phyloP scores from a whole-genome alignment of 1,139 yeast genomes.

The Debaryomyces robertsiae region DNA sequence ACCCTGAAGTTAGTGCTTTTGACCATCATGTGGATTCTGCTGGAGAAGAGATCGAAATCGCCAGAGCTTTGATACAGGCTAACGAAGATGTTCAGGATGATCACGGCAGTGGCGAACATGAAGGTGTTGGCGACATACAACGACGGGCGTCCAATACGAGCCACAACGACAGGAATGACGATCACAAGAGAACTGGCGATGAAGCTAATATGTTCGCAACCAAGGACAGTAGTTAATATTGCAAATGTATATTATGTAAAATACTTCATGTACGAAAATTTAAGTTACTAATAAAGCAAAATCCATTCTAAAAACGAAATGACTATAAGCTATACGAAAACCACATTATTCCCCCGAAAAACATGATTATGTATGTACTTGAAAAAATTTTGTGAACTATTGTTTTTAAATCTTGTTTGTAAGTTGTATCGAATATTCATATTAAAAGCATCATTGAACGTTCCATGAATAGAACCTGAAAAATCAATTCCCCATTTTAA shows the following conservation, averaged over 20 bases:
- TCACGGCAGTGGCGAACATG: constrained; percentile 11
- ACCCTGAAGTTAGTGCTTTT: constrained; percentile 60
- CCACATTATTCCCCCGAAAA: constrained; percentile 19
- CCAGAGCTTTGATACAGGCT: constrained; percentile 66
- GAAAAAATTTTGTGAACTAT: background rate
- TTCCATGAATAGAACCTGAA: background rate
- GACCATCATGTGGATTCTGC: constrained; percentile 46
- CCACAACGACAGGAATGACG: constrained; percentile 9
- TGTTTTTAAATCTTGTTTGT: constrained; percentile 7
- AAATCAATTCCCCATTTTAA: constrained; percentile 17
- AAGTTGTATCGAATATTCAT: constrained; percentile 6
- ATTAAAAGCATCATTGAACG: background rate
- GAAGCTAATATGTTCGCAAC: constrained; percentile 33
- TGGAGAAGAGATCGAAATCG: constrained; percentile 62
- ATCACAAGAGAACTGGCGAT: constrained; percentile 17
- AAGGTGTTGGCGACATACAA: constrained; percentile 1
- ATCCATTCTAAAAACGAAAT: background rate
- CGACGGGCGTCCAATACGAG: constrained; percentile 5
- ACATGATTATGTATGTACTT: constrained; percentile 1
- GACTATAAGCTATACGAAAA: constrained; percentile 3
- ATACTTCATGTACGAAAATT: constrained; percentile 1
- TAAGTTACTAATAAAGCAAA: constrained; percentile 4
- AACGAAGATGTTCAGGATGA: constrained; percentile 40
- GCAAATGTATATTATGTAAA: constrained; percentile 8
- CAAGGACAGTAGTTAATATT: constrained; percentile 16